These are phyloP conservation scores for Boletus speciosus DNA, from an alignment of 768 basidiomycete species.

Conservation along the genomic window DNA sequence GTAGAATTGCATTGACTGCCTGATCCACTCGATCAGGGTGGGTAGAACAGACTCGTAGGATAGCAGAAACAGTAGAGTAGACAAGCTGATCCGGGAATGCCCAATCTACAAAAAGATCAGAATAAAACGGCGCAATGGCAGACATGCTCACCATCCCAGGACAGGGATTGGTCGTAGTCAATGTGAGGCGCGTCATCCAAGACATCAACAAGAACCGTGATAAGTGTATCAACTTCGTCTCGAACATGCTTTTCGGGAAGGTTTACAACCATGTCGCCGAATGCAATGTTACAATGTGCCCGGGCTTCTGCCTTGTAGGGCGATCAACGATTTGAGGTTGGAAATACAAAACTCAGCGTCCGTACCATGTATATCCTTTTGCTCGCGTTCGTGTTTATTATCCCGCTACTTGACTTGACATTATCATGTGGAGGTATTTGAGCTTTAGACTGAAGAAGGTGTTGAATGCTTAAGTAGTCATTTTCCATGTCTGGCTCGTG, in stretches of 20 bases:
- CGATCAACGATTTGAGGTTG: background rate
- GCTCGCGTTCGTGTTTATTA: constrained; percentile 20
- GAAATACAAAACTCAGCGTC: background rate
- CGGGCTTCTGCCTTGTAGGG: constrained; percentile 58
- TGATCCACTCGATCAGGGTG: constrained; percentile 47
- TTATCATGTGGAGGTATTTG: constrained; percentile 36
- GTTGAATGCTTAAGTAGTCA: constrained; percentile 45
- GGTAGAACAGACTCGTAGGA: constrained; percentile 60
- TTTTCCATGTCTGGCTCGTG: constrained; percentile 49
- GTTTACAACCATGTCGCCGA: constrained; percentile 71
- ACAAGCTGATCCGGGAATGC: constrained; percentile 82
- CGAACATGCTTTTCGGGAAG: constrained; percentile 52
- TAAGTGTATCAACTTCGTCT: constrained; percentile 48
- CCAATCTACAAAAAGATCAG: constrained; percentile 59
- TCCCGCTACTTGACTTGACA: constrained; percentile 12
- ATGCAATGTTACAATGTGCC: constrained; percentile 79
- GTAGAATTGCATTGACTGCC: constrained; percentile 57
- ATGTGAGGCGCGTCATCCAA: constrained; percentile 69
- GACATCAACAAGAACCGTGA: constrained; percentile 62
- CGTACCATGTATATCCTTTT: constrained; percentile 57
- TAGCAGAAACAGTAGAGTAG: constrained; percentile 71
- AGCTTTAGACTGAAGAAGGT: constrained; percentile 60
- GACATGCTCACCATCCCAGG: constrained; percentile 65
- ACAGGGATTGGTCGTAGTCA: constrained; percentile 74
- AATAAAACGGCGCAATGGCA: background rate